Evolutionary conservation across 208 protist genomes (phyloP).

Genomic region (Crithidia bombi): DNA sequence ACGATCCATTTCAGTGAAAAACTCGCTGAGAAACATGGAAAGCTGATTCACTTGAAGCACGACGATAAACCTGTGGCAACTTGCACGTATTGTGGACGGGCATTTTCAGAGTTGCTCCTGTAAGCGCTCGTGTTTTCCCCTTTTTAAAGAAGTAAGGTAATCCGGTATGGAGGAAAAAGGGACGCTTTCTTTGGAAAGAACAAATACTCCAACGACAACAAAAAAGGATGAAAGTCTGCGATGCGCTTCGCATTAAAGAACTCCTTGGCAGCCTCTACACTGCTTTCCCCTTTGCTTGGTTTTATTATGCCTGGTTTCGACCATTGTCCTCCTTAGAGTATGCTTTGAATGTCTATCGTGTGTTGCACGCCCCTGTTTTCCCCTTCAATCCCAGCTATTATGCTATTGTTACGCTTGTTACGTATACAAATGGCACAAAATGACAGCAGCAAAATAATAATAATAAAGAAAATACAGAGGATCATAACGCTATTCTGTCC

Average conservation of each 20-base stretch:
- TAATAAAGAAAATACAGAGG: constrained; percentile 2
- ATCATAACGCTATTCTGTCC: no score
- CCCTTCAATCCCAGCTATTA: no score
- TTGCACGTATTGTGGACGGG: constrained; percentile 79
- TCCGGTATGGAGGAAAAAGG: neutral
- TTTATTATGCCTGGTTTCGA: no score
- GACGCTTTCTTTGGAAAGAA: neutral
- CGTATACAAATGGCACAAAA: neutral
- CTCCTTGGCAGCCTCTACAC: no score
- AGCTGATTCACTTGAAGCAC: constrained; percentile 52
- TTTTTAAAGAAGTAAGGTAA: neutral
- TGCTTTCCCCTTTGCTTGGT: no score
- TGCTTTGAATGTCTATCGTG: no score
- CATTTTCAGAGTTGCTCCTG: constrained; percentile 62
- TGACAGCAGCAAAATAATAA: neutral
- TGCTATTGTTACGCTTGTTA: neutral
- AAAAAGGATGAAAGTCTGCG: neutral
- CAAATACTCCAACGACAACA: neutral
- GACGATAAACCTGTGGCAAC: constrained; percentile 49
- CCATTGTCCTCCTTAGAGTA: no score
- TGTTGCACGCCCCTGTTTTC: no score
- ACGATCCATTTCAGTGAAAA: constrained; percentile 80
- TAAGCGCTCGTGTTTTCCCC: constrained; percentile 12
- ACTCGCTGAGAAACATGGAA: constrained; percentile 44
- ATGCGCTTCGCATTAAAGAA: no score